Evolutionary conservation across 2,329 filamentous ascomycete species (phyloP).

Genomic region (Pyrenophora teres): DNA sequence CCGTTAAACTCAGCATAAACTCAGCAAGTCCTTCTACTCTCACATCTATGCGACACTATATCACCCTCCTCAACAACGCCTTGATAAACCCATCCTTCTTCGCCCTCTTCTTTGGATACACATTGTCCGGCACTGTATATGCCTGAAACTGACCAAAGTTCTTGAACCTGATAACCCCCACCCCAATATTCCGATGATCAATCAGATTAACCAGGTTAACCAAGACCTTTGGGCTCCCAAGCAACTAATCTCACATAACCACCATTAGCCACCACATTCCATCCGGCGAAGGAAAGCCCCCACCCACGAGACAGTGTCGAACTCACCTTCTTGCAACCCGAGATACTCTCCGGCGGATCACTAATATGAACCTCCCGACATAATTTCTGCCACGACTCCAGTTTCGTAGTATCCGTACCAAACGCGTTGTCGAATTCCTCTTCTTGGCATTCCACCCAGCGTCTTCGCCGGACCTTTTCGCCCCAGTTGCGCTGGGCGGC

Average conservation of each 20-base stretch:
- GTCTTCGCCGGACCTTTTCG: neutral
- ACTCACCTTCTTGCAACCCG: too few species aligned
- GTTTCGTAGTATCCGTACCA: conserved; percentile 9
- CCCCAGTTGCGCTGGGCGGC: conserved; percentile 11
- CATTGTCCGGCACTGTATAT: conserved; percentile 12
- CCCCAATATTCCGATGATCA: conserved; percentile 20
- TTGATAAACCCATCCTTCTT: conserved; percentile 32
- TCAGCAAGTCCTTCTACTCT: too few species aligned
- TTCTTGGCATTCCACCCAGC: conserved; percentile 12
- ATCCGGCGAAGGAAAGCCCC: too few species aligned
- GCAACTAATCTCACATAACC: conserved; percentile 7
- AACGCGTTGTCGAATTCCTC: conserved; percentile 12
- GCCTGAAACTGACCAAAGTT: conserved; percentile 10
- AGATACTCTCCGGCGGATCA: conserved; percentile 18
- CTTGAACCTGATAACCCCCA: conserved; percentile 19
- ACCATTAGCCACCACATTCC: neutral
- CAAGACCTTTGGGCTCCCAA: conserved; percentile 14
- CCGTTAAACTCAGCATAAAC: too few species aligned
- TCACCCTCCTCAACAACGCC: conserved; percentile 20
- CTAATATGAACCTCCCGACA: conserved; percentile 23
- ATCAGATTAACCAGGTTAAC: conserved; percentile 31
- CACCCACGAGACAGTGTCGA: too few species aligned
- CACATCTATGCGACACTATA: neutral
- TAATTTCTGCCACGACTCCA: conserved; percentile 25
- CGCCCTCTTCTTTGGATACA: conserved; percentile 14